Conservation (phyloP, 495 filamentous ascomycete species). For the Talaromyces stipitatus region DNA sequence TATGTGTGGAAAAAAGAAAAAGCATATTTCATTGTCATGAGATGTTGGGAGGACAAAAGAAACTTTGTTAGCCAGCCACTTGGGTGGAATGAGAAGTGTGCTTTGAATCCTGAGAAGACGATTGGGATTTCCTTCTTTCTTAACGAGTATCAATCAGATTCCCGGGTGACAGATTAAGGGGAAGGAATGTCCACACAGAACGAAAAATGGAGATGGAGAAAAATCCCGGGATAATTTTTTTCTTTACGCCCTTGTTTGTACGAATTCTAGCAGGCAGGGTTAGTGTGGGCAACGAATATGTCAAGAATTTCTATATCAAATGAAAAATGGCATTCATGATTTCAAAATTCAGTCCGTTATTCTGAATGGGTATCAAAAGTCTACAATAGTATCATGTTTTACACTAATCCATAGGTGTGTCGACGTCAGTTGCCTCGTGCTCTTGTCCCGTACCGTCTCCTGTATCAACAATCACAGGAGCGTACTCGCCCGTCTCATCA, state of each 20-base stretch:
- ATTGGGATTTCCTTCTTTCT: not conserved
- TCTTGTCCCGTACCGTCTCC: constrained; percentile 14
- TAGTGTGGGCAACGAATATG: constrained; percentile 7
- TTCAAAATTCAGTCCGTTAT: too few species aligned
- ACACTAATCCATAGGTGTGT: constrained; percentile 4
- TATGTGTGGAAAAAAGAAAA: not conserved
- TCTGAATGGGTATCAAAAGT: too few species aligned
- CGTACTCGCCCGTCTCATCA: constrained; percentile 80
- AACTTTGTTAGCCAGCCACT: not conserved
- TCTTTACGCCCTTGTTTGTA: constrained; percentile 3
- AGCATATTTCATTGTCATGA: not conserved
- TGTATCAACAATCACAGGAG: constrained; percentile 73
- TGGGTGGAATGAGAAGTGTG: not conserved
- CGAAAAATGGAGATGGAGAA: not conserved
- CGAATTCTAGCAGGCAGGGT: not conserved
- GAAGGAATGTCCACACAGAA: not conserved
- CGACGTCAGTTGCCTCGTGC: not conserved
- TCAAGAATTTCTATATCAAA: constrained; percentile 6
- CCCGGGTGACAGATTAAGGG: constrained; percentile 2
- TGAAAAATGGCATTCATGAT: constrained; percentile 7
- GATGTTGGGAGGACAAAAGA: too few species aligned
- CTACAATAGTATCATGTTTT: not conserved
- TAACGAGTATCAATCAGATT: not conserved
- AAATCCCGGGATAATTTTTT: constrained; percentile 3
- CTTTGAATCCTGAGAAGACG: not conserved